Evolutionary conservation across 2,329 filamentous ascomycete genomes (phyloP).

Genomic region (Alternaria brassicicola): DNA sequence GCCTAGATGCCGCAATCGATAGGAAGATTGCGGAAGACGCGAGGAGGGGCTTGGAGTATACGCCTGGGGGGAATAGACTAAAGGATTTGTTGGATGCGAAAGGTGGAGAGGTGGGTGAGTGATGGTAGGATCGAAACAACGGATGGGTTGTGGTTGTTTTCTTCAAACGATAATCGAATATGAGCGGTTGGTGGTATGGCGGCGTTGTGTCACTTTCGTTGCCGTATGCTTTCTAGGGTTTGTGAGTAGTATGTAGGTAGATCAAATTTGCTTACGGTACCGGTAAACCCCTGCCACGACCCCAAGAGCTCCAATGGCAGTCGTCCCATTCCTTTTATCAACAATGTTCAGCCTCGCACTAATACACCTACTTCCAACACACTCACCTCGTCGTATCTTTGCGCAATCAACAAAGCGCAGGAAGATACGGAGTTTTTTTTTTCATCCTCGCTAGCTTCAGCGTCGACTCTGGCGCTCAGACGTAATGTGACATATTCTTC

Average conservation of each 20-base stretch:
- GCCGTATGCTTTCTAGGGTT: not conserved
- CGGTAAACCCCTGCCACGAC: not conserved
- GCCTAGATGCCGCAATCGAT: conserved; percentile 35
- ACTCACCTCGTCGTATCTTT: no score
- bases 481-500: not conserved
- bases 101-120: not conserved
- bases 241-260: not conserved
- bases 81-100: conserved; percentile 18
- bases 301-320: not conserved
- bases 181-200: not conserved
- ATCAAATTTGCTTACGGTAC: no score
- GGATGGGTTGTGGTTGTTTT: not conserved
- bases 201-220: not conserved
- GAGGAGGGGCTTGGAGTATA: conserved; percentile 17
- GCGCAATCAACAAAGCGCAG: not conserved
- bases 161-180: no score
- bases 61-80: conserved; percentile 18
- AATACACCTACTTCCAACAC: not conserved
- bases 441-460: not conserved
- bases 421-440: not conserved
- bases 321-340: not conserved
- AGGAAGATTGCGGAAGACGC: conserved; percentile 31
- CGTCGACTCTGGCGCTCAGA: not conserved
- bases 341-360: not conserved
- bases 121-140: not conserved